Base-by-base conservation (phyloP, 176 grass and related monocot species). In the Lolium perenne region DNA sequence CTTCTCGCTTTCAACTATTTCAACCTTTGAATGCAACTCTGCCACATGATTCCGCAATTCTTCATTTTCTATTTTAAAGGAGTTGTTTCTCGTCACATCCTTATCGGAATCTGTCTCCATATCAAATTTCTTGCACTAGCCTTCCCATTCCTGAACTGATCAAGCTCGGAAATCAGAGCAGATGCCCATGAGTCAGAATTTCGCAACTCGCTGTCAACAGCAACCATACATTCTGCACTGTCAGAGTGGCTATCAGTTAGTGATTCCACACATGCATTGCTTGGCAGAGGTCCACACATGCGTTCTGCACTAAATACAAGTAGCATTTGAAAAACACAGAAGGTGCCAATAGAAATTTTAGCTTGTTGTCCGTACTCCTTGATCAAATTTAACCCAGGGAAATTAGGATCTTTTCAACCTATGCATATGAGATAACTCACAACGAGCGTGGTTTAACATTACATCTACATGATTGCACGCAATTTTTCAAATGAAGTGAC, bases 181-280 rank as follows among this genome's bases (percentile, higher is more conserved):
- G 86, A 94, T 61, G 94, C 85, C 97, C 94, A 96, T 1, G 60
- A 93, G 71, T 96, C 92, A 2, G 92, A 92, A 73, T 90, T 89
- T 13, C 26, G 82, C 15, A 88, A 77, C 58, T 99, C 92, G 76
- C 81, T 88, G 87, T 99, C 92, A 61, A 91, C 78, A 88, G 59
- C 82, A 54, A 88, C 71, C 80, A 94, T 87, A 25, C 23, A 65
- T 20, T 97, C 95, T 46, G 78, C 86, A 58, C 88, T 89, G 65
- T 97, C 94, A 15, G 92, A 99, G 63, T 92, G 92, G 78, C 87
- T 99, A 86, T 97, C 94, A 21, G 94, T 90, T n/a, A 90, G 76
- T 72, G 94, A 97, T 82, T 94, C 94, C 47, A 78, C 71, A 17
- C 63, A 92, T 83, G 58, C 21, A 55, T 82, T 74, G 74, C 74